These are phyloP conservation scores for Paraconiothyrium sp. DNA, from an alignment of 2,329 filamentous ascomycete genomes.

Conservation along the genomic window DNA sequence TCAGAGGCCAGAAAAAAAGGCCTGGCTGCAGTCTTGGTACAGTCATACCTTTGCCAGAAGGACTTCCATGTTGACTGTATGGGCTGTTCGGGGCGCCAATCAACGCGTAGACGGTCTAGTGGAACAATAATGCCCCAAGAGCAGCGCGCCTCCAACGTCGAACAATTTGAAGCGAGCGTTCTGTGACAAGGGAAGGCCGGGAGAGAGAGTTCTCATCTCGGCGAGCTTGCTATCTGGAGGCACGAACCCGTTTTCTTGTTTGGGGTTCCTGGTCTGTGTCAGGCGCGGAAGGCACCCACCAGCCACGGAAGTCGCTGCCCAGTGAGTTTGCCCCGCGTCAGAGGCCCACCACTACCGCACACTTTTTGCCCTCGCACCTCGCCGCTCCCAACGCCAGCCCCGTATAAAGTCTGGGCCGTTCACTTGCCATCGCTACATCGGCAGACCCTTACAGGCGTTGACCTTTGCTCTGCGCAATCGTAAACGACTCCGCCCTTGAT, in stretches of 20 bases:
- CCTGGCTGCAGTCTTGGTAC: background rate
- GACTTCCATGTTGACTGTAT: slow-evolving; percentile 71
- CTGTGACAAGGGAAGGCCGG: slow-evolving; percentile 9
- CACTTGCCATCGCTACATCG: slow-evolving; percentile 14
- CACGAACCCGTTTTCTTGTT: slow-evolving; percentile 21
- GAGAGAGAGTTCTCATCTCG: slow-evolving; percentile 5
- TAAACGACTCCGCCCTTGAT: slow-evolving; percentile 11
- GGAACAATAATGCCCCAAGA: background rate
- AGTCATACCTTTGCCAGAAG: slow-evolving; percentile 66
- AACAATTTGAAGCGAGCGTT: background rate
- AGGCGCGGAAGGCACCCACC: slow-evolving; percentile 29
- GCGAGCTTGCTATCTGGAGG: slow-evolving; percentile 11
- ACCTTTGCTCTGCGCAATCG: slow-evolving; percentile 3
- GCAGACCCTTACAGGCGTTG: slow-evolving; percentile 7
- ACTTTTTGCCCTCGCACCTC: slow-evolving; percentile 34
- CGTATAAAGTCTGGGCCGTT: slow-evolving; percentile 21
- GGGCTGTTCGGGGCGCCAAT: slow-evolving; percentile 12
- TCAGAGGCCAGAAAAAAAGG: background rate
- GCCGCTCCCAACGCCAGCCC: slow-evolving; percentile 17
- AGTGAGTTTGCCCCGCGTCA: slow-evolving; percentile 21
- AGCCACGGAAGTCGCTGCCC: slow-evolving; percentile 23
- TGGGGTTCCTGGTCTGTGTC: slow-evolving; percentile 14
- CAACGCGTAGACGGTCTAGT: slow-evolving; percentile 13
- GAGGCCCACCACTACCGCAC: slow-evolving; percentile 13
- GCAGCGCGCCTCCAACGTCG: background rate